phyloP scores from a whole-genome alignment of 179 eudicot species.

The Gypsophila paniculata region DNA sequence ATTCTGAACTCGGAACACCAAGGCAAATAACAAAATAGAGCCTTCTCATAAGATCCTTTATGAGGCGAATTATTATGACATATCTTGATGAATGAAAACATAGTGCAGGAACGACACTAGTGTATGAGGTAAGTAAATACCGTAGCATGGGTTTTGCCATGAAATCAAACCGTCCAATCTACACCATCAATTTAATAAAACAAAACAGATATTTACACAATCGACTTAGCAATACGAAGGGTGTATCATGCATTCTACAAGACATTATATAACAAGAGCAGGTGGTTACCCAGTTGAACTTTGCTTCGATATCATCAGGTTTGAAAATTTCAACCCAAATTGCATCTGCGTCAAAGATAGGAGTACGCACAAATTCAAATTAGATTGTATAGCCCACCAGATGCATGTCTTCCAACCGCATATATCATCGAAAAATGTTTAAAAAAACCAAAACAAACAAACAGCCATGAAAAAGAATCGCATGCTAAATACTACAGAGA shows the following conservation, averaged over 20 bases:
- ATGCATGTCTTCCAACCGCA: background rate
- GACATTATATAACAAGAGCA: constrained; percentile 8
- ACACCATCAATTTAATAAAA: background rate
- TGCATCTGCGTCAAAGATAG: constrained; percentile 46
- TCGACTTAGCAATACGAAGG: constrained; percentile 13
- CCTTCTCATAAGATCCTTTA: background rate
- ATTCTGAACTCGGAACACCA: background rate
- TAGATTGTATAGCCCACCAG: constrained; percentile 14
- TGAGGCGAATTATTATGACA: background rate
- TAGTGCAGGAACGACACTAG: background rate
- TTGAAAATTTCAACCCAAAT: constrained; percentile 73
- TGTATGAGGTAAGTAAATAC: background rate
- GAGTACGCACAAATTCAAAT: constrained; percentile 19
- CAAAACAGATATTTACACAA: background rate
- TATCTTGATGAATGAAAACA: background rate
- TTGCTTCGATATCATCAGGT: constrained; percentile 70
- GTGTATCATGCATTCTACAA: constrained; percentile 9
- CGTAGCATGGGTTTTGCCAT: background rate
- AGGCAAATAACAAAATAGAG: background rate
- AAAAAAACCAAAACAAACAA: too few relatives aligned
- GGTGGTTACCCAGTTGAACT: constrained; percentile 52
- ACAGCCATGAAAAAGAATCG: background rate
- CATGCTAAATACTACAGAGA: background rate
- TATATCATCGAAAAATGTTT: background rate
- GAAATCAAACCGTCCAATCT: background rate